Evolutionary conservation across 306 rosid species (phyloP).

Genomic region (Gynostemma pentaphyllum): DNA sequence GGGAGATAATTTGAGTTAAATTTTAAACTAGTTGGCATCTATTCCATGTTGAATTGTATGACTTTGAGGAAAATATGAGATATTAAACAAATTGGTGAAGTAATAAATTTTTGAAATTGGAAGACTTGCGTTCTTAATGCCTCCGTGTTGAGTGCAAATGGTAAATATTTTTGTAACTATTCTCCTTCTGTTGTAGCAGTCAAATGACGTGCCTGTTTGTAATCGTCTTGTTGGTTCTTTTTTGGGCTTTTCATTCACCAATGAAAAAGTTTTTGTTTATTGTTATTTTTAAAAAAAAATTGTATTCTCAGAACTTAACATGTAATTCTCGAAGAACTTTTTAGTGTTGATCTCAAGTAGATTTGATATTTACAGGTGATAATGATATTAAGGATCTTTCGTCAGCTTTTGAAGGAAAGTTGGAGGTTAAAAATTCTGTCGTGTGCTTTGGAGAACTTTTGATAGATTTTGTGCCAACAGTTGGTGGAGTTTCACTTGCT

Average conservation of each 20-base stretch:
- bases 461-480: conserved; percentile 71
- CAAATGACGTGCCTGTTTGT: too few relatives aligned
- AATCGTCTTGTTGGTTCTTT: too few relatives aligned
- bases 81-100: not conserved
- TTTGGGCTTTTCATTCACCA: too few relatives aligned
- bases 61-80: not conserved
- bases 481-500: conserved; percentile 76
- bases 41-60: not conserved
- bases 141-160: too few relatives aligned
- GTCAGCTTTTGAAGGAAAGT: conserved; percentile 2
- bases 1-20: not conserved
- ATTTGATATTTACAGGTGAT: conserved; percentile 24
- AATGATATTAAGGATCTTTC: conserved; percentile 22
- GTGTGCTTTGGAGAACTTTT: conserved; percentile 60
- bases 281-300: too few relatives aligned
- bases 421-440: conserved; percentile 28
- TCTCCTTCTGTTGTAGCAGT: too few relatives aligned
- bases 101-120: not conserved
- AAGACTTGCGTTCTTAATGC: not conserved
- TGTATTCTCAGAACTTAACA: too few relatives aligned
- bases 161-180: too few relatives aligned
- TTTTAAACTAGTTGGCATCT: not conserved
- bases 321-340: not conserved
- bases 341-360: conserved; percentile 14
- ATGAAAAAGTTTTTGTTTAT: too few relatives aligned